These are phyloP conservation scores for Ephemerocybe angulata DNA, from an alignment of 768 basidiomycete species.

Conservation along the genomic window DNA sequence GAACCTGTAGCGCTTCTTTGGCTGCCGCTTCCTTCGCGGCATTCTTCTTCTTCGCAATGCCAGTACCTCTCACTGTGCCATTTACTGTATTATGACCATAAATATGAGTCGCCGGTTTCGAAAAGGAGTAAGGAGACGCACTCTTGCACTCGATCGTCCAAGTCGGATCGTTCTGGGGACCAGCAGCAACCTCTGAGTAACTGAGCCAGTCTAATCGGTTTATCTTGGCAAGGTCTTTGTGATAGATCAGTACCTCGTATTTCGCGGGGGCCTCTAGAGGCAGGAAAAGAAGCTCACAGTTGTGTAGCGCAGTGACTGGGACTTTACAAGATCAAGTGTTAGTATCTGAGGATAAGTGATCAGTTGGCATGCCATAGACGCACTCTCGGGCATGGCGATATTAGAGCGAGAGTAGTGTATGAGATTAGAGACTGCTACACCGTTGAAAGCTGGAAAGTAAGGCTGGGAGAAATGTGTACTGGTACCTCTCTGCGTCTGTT, in stretches of 20 bases:
- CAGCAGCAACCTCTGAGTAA: slow-evolving; percentile 38
- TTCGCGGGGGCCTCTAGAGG: neutral
- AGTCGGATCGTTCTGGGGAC: slow-evolving; percentile 36
- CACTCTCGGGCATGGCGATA: slow-evolving; percentile 19
- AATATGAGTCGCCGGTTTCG: neutral
- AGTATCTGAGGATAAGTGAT: neutral
- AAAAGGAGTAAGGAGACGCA: slow-evolving; percentile 23
- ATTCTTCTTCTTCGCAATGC: slow-evolving; percentile 39
- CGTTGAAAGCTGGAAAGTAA: neutral
- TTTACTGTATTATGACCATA: slow-evolving; percentile 32
- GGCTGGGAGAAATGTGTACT: neutral
- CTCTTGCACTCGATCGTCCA: slow-evolving; percentile 63
- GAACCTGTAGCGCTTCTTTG: slow-evolving; percentile 38
- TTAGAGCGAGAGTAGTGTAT: neutral
- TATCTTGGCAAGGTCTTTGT: slow-evolving; percentile 27
- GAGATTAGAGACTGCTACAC: neutral
- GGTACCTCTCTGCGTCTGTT: neutral
- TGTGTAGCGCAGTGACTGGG: slow-evolving; percentile 37
- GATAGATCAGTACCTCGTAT: slow-evolving; percentile 1
- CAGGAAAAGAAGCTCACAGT: slow-evolving; percentile 33
- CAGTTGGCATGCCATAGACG: slow-evolving; percentile 1
- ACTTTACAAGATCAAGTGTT: slow-evolving; percentile 16
- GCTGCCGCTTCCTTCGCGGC: slow-evolving; percentile 49
- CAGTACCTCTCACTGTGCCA: slow-evolving; percentile 46
- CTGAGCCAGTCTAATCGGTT: slow-evolving; percentile 18